These are phyloP conservation scores for Tolypocladium ovalisporum DNA, from an alignment of 2,329 filamentous ascomycete species.

Conservation along the genomic window DNA sequence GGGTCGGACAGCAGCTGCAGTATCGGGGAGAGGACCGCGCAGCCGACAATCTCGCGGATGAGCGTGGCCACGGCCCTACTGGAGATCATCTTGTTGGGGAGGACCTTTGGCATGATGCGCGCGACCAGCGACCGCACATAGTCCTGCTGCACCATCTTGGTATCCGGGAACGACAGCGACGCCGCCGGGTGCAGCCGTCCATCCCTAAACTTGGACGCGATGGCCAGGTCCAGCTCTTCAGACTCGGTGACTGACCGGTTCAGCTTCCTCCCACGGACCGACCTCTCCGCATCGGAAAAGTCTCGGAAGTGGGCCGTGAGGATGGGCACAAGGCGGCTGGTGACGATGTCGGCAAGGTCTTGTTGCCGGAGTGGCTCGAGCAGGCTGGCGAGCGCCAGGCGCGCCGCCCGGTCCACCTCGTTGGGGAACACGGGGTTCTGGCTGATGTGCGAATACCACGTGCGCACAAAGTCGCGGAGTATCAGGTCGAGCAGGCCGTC, in stretches of 20 bases:
- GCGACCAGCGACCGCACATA: conserved; percentile 70
- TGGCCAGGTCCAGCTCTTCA: conserved; percentile 88
- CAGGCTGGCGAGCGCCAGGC: conserved; percentile 60
- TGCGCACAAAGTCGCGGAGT: conserved; percentile 71
- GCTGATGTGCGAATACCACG: conserved; percentile 86
- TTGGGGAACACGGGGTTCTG: conserved; percentile 69
- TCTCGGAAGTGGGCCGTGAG: conserved; percentile 81
- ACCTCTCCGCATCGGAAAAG: conserved; percentile 81
- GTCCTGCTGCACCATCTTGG: conserved; percentile 76
- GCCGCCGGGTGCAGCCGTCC: conserved; percentile 83
- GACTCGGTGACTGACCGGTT: conserved; percentile 89
- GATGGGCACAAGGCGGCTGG: conserved; percentile 75
- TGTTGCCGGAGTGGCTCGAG: conserved; percentile 61
- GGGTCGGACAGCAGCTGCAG: conserved; percentile 76
- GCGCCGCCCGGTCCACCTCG: conserved; percentile 73
- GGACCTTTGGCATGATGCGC: conserved; percentile 60
- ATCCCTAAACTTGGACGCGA: conserved; percentile 86
- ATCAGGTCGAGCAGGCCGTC: conserved; percentile 70
- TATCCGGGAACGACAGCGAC: conserved; percentile 71
- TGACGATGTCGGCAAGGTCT: conserved; percentile 75
- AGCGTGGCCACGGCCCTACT: conserved; percentile 74
- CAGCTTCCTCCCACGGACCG: conserved; percentile 76
- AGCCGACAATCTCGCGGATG: conserved; percentile 82
- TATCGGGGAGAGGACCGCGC: conserved; percentile 77
- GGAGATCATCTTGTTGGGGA: conserved; percentile 62